Percentiles rank a stretch among this genome's conserved stretches.
Conservation (phyloP, 371 early-diverging fungal species). For the Mucor lusitanicus region DNA sequence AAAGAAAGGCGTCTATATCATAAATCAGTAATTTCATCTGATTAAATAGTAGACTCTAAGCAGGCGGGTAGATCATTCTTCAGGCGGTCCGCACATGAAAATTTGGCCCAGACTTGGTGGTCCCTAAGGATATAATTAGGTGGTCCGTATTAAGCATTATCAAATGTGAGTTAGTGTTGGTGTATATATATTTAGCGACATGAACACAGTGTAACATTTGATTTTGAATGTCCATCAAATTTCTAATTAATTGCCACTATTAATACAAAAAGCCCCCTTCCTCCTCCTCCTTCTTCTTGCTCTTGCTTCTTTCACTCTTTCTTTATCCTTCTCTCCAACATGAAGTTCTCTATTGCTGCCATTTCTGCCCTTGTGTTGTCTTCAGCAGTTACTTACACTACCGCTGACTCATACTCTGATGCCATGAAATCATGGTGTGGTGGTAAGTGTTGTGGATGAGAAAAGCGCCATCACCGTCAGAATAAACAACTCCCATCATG, state of each 20-base stretch:
- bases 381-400: conserved; percentile 29
- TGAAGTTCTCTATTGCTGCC: conserved; percentile 54
- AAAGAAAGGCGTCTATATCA: too few species aligned
- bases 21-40: too few species aligned
- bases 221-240: conserved; percentile 3
- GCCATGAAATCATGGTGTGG: conserved; percentile 46
- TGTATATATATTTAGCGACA: background rate
- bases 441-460: conserved; percentile 29
- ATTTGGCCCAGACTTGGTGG: too few species aligned
- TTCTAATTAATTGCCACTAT: background rate
- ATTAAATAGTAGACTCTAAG: too few species aligned
- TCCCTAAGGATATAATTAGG: too few species aligned
- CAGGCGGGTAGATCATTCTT: too few species aligned
- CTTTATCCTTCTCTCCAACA: conserved; percentile 9
- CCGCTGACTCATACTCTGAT: conserved; percentile 47
- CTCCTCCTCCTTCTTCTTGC: background rate
- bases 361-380: conserved; percentile 40
- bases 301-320: background rate
- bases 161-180: background rate
- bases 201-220: conserved; percentile 2
- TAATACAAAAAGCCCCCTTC: background rate
- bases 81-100: too few species aligned
- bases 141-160: too few species aligned
- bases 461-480: background rate
- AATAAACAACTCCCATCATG: background rate